phyloP scores from a whole-genome alignment of 192 early-diverging fungal species.

The Umbelopsis sp. region DNA sequence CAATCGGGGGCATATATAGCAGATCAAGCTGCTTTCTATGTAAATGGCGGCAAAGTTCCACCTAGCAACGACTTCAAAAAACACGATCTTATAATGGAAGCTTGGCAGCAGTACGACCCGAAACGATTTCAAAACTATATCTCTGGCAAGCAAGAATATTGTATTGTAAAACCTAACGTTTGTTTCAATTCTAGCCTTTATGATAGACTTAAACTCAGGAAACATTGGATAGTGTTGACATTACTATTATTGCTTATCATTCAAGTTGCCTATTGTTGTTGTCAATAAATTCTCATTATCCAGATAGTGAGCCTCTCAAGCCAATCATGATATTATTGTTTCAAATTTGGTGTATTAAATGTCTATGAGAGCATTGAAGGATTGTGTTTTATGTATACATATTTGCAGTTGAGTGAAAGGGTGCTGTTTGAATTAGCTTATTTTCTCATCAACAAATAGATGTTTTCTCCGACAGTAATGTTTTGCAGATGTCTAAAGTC shows the following conservation, averaged over 20 bases:
- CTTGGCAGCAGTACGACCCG: neutral
- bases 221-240: neutral
- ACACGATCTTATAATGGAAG: neutral
- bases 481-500: constrained; percentile 81
- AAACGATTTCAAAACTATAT: neutral
- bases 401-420: neutral
- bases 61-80: neutral
- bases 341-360: constrained; percentile 17
- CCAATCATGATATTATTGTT: neutral
- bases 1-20: constrained; percentile 8
- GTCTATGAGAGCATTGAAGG: constrained; percentile 14
- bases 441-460: constrained; percentile 90
- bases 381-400: constrained; percentile 22
- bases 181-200: no score
- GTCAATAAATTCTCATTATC: no score
- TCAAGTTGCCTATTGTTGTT: neutral
- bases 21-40: neutral
- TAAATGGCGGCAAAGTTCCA: neutral
- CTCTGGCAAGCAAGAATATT: neutral
- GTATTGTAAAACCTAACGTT: no score
- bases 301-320: no score
- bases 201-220: neutral
- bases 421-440: constrained; percentile 28
- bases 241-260: neutral
- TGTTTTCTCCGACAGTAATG: constrained; percentile 84